A percentile compares a stretch with the other conserved stretches of the same genome.
These are phyloP conservation scores for Cordyceps cateniannulata DNA, from an alignment of 2,329 filamentous ascomycete species.

Conservation along the genomic window DNA sequence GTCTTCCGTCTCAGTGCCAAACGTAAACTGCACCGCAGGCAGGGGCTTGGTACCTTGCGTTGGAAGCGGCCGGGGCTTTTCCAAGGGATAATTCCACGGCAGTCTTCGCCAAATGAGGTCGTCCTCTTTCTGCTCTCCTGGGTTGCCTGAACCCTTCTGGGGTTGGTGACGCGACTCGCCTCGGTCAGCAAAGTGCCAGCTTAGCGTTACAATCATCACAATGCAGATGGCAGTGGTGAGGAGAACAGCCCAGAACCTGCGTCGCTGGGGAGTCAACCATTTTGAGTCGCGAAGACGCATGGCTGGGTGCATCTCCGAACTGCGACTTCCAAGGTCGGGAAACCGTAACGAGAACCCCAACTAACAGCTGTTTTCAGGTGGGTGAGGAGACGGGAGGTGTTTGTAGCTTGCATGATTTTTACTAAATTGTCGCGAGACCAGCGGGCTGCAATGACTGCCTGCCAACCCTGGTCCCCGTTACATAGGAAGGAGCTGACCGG, in stretches of 20 bases:
- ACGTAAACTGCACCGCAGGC: constrained; percentile 8
- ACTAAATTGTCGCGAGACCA: too few relatives aligned
- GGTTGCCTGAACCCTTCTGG: background rate
- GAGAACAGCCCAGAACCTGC: background rate
- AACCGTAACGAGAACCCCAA: background rate
- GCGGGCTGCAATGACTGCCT: too few relatives aligned
- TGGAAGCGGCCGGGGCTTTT: constrained; percentile 1
- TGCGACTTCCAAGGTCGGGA: background rate
- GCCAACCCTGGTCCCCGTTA: too few relatives aligned
- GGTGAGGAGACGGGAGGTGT: background rate
- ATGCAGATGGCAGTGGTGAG: background rate
- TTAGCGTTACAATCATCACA: background rate
- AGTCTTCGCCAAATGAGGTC: constrained; percentile 10
- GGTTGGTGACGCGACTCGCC: background rate
- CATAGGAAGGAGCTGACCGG: background rate
- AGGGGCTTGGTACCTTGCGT: background rate
- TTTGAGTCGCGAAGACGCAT: background rate
- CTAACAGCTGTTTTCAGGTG: background rate
- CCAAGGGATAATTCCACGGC: constrained; percentile 8
- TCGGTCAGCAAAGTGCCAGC: background rate
- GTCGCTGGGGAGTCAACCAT: background rate
- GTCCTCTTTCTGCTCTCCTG: background rate
- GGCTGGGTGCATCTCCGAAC: background rate
- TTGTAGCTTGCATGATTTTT: too few relatives aligned
- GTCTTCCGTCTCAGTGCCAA: constrained; percentile 13